Conservation (phyloP, 306 rosid species). For the Prunus mume region DNA sequence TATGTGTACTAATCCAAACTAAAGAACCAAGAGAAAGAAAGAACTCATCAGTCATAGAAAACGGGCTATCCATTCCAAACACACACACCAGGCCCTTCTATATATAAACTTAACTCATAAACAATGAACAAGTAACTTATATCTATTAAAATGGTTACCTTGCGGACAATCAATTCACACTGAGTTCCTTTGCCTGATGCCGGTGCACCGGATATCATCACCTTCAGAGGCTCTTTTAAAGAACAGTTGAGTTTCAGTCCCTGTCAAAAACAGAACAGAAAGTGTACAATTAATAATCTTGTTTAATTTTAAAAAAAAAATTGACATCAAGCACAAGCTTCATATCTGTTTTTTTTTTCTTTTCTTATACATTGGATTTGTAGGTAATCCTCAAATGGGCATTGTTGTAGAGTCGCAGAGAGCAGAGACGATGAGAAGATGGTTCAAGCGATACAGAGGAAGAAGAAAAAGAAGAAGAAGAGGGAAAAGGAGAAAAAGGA, state of each 20-base stretch:
- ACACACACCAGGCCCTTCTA: not conserved
- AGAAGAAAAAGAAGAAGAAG: slow-evolving; percentile 31
- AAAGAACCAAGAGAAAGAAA: slow-evolving; percentile 31
- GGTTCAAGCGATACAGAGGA: slow-evolving; percentile 18
- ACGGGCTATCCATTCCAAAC: too few species aligned
- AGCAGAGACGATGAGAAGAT: slow-evolving; percentile 42
- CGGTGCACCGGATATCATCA: slow-evolving; percentile 95
- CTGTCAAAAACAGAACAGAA: slow-evolving; percentile 30
- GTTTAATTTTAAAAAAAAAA: not conserved
- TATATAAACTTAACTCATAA: not conserved
- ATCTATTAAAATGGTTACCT: slow-evolving; percentile 36
- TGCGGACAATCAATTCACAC: slow-evolving; percentile 76
- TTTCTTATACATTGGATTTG: slow-evolving; percentile 39
- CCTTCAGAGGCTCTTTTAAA: slow-evolving; percentile 61
- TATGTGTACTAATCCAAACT: slow-evolving; percentile 93
- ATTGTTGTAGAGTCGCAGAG: slow-evolving; percentile 28
- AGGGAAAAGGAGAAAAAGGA: slow-evolving; percentile 18
- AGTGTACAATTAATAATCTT: not conserved
- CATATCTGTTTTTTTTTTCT: not conserved
- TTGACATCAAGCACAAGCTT: not conserved
- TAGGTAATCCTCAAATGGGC: slow-evolving; percentile 28
- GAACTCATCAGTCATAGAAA: not conserved
- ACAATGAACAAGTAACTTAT: not conserved
- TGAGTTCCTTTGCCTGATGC: slow-evolving; percentile 98
- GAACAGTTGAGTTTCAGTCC: slow-evolving; percentile 55